Conservation (phyloP, 495 filamentous ascomycete genomes). For the Penicillium roqueforti region DNA sequence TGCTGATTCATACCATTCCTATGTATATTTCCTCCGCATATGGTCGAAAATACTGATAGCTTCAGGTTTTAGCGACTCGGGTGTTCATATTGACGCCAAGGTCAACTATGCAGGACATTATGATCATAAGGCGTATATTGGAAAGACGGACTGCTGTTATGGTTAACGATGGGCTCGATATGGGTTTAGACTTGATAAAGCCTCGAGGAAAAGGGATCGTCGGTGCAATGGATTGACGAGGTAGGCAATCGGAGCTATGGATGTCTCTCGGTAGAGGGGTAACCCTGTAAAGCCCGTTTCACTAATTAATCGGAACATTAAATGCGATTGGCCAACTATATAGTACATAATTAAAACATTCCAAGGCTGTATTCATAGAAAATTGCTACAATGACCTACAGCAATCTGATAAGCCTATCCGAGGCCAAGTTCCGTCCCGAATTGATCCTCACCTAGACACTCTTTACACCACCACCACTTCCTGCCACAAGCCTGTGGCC, state of each 20-base stretch:
- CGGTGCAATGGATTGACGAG: no score
- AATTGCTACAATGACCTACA: background rate
- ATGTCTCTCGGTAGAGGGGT: background rate
- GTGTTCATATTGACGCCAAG: no score
- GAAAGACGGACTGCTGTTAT: no score
- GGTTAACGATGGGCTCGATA: no score
- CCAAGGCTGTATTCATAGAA: background rate
- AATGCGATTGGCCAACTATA: background rate
- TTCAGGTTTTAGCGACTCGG: no score
- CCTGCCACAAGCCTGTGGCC: constrained; percentile 20
- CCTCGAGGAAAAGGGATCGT: no score
- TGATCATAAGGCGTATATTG: no score
- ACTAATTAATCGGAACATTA: background rate
- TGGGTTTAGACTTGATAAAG: no score
- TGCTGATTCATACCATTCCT: no score
- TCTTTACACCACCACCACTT: constrained; percentile 8
- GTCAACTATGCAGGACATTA: no score
- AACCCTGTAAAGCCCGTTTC: background rate
- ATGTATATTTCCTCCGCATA: no score
- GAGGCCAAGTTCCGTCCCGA: constrained; percentile 13
- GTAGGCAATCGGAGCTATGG: background rate
- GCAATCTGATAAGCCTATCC: constrained; percentile 17
- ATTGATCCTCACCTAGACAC: constrained; percentile 8
- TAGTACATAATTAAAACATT: background rate
- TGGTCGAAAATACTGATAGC: no score